Conservation (phyloP, 208 protist genomes). For the Acanthamoeba culbertsoni region DNA sequence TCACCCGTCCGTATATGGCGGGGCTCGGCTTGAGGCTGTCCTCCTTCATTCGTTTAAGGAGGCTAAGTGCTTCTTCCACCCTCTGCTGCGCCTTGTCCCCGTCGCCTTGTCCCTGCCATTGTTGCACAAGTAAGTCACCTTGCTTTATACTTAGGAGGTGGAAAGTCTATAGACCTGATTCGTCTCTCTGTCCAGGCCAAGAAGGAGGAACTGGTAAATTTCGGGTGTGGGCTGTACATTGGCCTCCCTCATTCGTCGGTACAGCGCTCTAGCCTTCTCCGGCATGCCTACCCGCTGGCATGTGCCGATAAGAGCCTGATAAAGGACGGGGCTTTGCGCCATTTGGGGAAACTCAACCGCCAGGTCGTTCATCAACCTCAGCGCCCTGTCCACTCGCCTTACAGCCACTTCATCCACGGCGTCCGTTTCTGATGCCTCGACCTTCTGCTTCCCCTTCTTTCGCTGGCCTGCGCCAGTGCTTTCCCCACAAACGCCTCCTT, state of each 20-base stretch:
- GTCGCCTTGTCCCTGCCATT: background rate
- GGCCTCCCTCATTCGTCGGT: background rate
- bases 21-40: background rate
- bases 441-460: background rate
- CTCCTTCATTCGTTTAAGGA: background rate
- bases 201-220: background rate
- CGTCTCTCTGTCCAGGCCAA: background rate
- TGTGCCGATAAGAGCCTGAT: background rate
- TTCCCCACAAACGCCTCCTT: background rate
- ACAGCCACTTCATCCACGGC: background rate
- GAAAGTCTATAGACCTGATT: background rate
- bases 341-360: background rate
- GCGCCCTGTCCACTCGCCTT: background rate
- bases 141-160: background rate
- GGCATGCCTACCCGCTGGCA: background rate
- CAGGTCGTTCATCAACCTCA: background rate
- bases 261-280: background rate
- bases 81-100: background rate
- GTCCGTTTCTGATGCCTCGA: no score
- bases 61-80: background rate
- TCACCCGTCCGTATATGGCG: background rate
- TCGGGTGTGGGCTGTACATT: background rate
- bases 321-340: background rate
- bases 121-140: background rate
- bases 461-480: no score